Conservation (phyloP, 2,329 filamentous ascomycete species). For the Penicillium sp. region DNA sequence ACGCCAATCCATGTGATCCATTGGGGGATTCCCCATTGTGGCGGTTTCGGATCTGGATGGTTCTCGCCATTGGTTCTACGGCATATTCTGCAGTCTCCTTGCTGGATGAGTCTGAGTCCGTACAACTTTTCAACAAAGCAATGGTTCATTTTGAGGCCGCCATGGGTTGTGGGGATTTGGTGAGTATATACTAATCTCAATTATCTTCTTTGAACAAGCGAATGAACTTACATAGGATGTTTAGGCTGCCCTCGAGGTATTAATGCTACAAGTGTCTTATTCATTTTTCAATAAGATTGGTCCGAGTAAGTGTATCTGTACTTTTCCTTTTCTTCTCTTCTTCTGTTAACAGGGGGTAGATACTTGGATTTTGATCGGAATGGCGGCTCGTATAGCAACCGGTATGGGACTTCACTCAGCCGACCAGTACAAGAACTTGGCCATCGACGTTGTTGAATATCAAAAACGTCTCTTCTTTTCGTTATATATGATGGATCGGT, state of each 20-base stretch:
- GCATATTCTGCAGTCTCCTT: conserved; percentile 43
- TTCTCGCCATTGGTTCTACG: conserved; percentile 47
- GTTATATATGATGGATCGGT: conserved; percentile 48
- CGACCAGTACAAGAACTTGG: conserved; percentile 31
- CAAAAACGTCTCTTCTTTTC: conserved; percentile 46
- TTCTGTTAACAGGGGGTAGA: conserved; percentile 23
- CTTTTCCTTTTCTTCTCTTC: background rate
- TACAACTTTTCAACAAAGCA: conserved; percentile 43
- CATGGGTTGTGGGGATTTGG: conserved; percentile 38
- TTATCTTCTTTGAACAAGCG: background rate
- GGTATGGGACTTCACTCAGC: conserved; percentile 43
- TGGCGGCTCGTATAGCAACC: conserved; percentile 42
- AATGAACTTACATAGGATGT: background rate
- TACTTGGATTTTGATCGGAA: conserved; percentile 47
- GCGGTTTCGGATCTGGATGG: conserved; percentile 47
- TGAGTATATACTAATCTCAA: conserved; percentile 18
- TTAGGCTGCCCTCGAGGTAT: conserved; percentile 41
- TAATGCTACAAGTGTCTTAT: conserved; percentile 47
- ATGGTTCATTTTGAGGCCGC: conserved; percentile 40
- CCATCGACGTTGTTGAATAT: conserved; percentile 31
- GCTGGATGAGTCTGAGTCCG: conserved; percentile 42
- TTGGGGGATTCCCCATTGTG: conserved; percentile 30
- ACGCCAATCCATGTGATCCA: conserved; percentile 26
- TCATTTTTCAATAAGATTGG: conserved; percentile 49
- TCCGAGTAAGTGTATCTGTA: conserved; percentile 33